Base-by-base conservation (phyloP, 768 basidiomycete genomes). In the Harrya chromipes region DNA sequence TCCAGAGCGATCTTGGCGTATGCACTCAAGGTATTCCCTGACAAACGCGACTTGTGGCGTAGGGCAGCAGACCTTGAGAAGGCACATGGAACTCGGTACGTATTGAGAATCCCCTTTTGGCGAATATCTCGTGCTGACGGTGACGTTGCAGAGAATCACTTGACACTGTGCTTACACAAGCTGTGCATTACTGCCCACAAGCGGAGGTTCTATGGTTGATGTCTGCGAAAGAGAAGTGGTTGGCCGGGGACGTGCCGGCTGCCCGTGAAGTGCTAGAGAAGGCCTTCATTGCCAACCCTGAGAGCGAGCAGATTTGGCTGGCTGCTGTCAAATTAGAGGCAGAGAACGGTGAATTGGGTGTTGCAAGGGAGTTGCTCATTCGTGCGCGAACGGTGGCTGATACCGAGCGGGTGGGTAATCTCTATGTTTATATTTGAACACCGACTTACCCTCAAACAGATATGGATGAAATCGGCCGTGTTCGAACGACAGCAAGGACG, bases 381-480 rank as follows among this genome's bases (percentile, higher is more conserved):
- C 87, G 94, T 53, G 97, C 95, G 12, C 74, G 95, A 51, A 87
- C 82, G 16, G 90, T 94, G 12, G 93, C 94, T 0, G 90, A 92
- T 59, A 98, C 95, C 1, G 87, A 95, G 57, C 73, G 94, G 68
- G 94, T 92, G 56, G 60, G 84, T 71, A 9, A 26, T 20, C 24
- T 7, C 27, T 19, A 23, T 10, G 5, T 13, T 27, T 17, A 19
- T 2, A 7, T 17, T 10, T 21, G 17, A 34, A 33, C 35, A 19
- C 1, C 2, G n/a, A n/a, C 24, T 36, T 39, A 40, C 44, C 33
- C 20, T 23, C 20, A 6, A 7, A 9, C 61, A 95, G 93, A 97
- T 99, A 44, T 99, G 95, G 97, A 93, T 98, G 94, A 98, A 99
- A 67, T 93, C 90, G 1, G 94, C 90, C 2, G 90, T 91, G 1